Base-by-base conservation (phyloP, 768 basidiomycete species). In the Amanita phalloides region DNA sequence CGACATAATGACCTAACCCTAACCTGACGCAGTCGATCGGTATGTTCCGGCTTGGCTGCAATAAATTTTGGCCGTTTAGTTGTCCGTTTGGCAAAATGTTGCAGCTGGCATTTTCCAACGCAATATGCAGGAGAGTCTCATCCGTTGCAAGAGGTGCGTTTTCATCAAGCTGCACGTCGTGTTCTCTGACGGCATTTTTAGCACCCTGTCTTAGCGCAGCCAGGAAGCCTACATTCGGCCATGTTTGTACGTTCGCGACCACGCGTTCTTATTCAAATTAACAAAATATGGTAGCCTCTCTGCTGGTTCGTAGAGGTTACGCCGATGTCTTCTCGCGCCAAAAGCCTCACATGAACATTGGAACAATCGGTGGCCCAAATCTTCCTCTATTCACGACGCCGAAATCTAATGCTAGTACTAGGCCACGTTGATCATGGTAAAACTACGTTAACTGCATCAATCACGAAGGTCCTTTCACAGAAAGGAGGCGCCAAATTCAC, bases 381-480 rank as follows among this genome's bases (percentile, higher is more conserved):
- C 7, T 7, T 36, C 13, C 33, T 33, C 7, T 11, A 14, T 32
- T 33, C 32, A 23, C 45, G 13, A 41, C 44, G 25, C 41, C 23
- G 23, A 35, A 47, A 39, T 46, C 57, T 51, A 42, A 54, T 37
- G 46, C 46, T 35, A 13, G 38, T 30, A 50, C 36, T 50, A 86
- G 90, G 92, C 55, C 93, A 96, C 61, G 93, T 96, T 65, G 93
- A 96, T 68, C 95, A 98, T 66, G 95, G 95, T 60, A 99, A 99
- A 73, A 99, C 95, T 0, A 99, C 95, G 1, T 73, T 99, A 57
- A 94, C 92, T 11, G 92, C 92, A 38, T 89, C 92, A 53, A 94
- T 95, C 62, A 99, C 96, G 60, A 98, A 90, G 66, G 87, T 93
- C 51, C 79, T 98, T 51, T 73, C 96, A 25, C 73, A 80, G 57